A percentile compares a stretch with the other conserved stretches of the same genome.
Conservation (phyloP, 495 filamentous ascomycete genomes). For the Monascus purpureus region DNA sequence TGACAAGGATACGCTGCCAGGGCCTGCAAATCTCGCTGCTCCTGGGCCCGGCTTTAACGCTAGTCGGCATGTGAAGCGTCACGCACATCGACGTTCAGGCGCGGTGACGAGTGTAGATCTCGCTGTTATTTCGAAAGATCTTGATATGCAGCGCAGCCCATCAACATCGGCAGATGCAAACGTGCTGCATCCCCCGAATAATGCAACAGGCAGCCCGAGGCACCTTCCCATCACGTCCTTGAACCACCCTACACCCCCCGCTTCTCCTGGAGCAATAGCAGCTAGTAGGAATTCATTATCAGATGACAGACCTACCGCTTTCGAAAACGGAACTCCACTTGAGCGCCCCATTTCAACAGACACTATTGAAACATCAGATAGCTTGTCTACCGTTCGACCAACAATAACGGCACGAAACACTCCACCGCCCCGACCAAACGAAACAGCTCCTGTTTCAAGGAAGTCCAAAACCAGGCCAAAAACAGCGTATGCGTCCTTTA, state of each 20-base stretch:
- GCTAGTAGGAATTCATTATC: conserved; percentile 22
- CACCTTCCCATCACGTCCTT: conserved; percentile 23
- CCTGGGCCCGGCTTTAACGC: conserved; percentile 28
- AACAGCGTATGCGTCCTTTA: conserved; percentile 39
- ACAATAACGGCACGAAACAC: conserved; percentile 15
- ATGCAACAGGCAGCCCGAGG: conserved; percentile 19
- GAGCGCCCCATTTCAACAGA: conserved; percentile 60
- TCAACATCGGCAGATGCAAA: conserved; percentile 43
- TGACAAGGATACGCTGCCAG: conserved; percentile 33
- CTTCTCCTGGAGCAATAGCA: conserved; percentile 2
- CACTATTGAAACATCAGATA: conserved; percentile 62
- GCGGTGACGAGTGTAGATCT: conserved; percentile 80
- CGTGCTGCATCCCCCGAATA: conserved; percentile 13
- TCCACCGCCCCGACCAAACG: conserved; percentile 48
- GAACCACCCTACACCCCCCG: conserved; percentile 1
- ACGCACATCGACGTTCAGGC: conserved; percentile 74
- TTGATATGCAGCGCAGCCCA: conserved; percentile 50
- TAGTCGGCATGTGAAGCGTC: conserved; percentile 41
- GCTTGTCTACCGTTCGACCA: conserved; percentile 37
- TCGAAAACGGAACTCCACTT: conserved; percentile 47
- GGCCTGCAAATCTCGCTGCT: conserved; percentile 32
- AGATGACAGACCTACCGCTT: conserved; percentile 25
- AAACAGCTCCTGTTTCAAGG: conserved; percentile 48
- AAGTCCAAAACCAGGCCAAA: conserved; percentile 26
- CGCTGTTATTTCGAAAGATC: conserved; percentile 50